Evolutionary conservation across 345 rosid species (phyloP).

Genomic region (Erodium maritimum): DNA sequence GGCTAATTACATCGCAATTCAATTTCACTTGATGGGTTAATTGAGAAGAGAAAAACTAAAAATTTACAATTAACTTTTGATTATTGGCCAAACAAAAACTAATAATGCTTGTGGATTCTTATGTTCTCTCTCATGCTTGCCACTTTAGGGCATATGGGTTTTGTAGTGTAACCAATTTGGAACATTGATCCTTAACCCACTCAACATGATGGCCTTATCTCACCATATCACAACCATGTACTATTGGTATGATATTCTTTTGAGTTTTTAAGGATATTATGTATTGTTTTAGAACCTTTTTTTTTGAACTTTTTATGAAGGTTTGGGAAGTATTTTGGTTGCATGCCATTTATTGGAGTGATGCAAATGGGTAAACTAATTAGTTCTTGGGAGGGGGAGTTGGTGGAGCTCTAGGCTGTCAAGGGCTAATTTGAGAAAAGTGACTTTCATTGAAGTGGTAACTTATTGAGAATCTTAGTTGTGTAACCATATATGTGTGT

Average conservation of each 20-base stretch:
- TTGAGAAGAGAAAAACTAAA: too few relatives aligned
- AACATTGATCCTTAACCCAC: too few relatives aligned
- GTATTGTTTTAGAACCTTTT: too few relatives aligned
- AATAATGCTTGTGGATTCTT: too few relatives aligned
- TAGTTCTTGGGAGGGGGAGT: neutral
- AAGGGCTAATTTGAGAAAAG: neutral
- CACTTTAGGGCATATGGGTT: neutral
- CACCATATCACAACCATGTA: neutral
- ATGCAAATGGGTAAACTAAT: neutral
- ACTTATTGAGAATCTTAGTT: neutral
- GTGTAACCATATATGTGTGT: conserved; percentile 1
- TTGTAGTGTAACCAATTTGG: too few relatives aligned
- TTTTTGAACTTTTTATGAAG: too few relatives aligned
- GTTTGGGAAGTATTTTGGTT: neutral
- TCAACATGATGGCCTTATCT: neutral
- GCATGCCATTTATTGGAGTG: neutral
- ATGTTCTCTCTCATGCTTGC: neutral
- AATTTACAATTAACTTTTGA: too few relatives aligned
- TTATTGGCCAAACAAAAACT: too few relatives aligned
- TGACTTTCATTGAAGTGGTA: neutral
- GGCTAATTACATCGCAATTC: too few relatives aligned
- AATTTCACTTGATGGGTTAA: too few relatives aligned
- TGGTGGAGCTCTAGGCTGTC: neutral
- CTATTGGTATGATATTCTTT: neutral
- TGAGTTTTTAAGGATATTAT: neutral